A percentile compares a stretch with the other conserved stretches of the same genome.
Evolutionary conservation across 192 early-diverging fungal genomes (phyloP).

Genomic region (Rhizophagus clarus): DNA sequence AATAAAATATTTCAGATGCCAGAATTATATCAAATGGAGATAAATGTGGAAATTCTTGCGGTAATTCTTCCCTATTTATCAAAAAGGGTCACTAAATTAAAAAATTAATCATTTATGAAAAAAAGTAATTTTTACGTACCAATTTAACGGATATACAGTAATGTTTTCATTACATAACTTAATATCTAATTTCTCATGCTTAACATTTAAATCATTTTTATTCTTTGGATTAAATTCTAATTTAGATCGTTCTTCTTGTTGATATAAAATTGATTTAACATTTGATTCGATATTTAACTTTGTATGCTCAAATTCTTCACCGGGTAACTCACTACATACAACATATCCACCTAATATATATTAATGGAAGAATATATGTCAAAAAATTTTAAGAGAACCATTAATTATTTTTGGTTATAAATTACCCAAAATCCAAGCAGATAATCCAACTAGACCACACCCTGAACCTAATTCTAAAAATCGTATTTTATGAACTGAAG

Average conservation of each 20-base stretch:
- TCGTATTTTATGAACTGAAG: background rate
- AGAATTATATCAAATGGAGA: conserved; percentile 8
- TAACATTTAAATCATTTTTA: background rate
- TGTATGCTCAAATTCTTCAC: background rate
- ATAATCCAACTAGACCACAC: background rate
- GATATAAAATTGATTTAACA: background rate
- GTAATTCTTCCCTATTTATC: conserved; percentile 1
- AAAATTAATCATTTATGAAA: background rate
- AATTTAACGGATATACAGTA: background rate
- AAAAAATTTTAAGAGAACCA: background rate
- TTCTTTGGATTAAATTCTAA: background rate
- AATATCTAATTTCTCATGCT: background rate
- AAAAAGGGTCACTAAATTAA: background rate
- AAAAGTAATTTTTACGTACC: background rate
- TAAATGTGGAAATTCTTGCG: background rate
- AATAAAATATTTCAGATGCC: conserved; percentile 9
- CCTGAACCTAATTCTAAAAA: conserved; percentile 18
- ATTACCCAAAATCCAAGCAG: background rate
- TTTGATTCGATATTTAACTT: conserved; percentile 3
- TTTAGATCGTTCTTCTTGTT: conserved; percentile 8
- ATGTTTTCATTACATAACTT: background rate
- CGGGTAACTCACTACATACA: background rate
- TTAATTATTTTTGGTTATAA: background rate
- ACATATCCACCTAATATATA: background rate
- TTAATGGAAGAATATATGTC: background rate